Base-by-base conservation (phyloP, 2,329 filamentous ascomycete genomes). In the Penicillium glabrum region DNA sequence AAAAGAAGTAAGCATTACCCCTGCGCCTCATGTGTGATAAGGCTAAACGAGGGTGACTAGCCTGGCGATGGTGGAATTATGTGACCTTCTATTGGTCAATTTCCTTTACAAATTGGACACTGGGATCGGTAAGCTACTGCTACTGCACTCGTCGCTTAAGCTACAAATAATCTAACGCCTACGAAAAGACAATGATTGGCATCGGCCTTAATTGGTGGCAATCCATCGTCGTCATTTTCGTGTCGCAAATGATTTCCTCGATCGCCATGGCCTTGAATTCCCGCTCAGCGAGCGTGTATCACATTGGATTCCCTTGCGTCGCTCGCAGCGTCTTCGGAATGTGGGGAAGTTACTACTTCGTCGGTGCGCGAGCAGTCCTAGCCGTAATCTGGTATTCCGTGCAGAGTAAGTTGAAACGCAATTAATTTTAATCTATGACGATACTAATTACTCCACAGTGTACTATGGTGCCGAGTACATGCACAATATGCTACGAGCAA, bases 51-150 rank as follows among this genome's bases (percentile, higher is more conserved):
- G 8, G 5, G 31, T 23, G 39, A 46, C 33, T 26, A 53, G 51
- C 51, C 35, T 53, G 51, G 51, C 51, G 51, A 7, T 53, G 51
- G 51, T 53, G 51, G 51, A 53, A 53, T 44, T 53, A 53, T 46
- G 27, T 45, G 29, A 53, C 51, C 21, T 53, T 53, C 14, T 53
- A 53, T 24, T 53, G 51, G 51, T 53, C 51, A 1, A 53, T 53
- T 21, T 53, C 51, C 2, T 53, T 53, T n/a, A 53, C 51, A 27
- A 53, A 53, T 46, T 53, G 51, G 51, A 53, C 51, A 13, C 19
- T 53, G 31, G 51, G 51, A 53, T 53, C 51, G 21, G 51, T 53
- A 24, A 39, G 51, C 23, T 26, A 9, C 19, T 23, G 51, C 23
- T 26, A 9, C 19, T 23, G 16, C 7, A 46, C 16, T 16, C 27